phyloP scores from a whole-genome alignment of 306 rosid genomes.

The Lathyrus sativus region DNA sequence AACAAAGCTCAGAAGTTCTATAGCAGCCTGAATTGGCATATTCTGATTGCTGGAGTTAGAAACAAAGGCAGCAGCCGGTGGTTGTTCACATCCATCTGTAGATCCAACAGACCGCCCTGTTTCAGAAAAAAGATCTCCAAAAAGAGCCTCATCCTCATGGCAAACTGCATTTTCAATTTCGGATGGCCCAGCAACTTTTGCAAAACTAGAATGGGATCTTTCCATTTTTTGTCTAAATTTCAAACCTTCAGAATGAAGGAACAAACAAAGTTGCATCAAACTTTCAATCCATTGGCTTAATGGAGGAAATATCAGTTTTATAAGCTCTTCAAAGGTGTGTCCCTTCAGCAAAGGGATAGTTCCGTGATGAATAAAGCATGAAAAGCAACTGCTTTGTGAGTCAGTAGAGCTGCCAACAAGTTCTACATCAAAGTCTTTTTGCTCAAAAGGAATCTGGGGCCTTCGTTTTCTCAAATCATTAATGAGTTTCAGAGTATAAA shows the following conservation, averaged over 20 bases:
- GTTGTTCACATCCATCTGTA: constrained; percentile 85
- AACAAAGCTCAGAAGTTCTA: constrained; percentile 71
- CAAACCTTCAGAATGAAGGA: constrained; percentile 90
- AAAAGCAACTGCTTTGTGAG: constrained; percentile 44
- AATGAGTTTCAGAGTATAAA: constrained; percentile 58
- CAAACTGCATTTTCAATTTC: constrained; percentile 75
- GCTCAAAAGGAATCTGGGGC: constrained; percentile 56
- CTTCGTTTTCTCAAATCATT: constrained; percentile 68
- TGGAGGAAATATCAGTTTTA: constrained; percentile 72
- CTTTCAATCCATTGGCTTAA: constrained; percentile 78
- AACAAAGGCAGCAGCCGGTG: constrained; percentile 54
- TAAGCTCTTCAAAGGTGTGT: constrained; percentile 66
- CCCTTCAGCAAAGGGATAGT: constrained; percentile 67
- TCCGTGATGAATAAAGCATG: constrained; percentile 62
- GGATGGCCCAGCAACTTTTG: constrained; percentile 64
- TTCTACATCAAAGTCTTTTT: constrained; percentile 56
- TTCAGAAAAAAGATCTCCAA: constrained; percentile 97
- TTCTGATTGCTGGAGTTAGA: constrained; percentile 68
- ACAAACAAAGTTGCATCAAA: constrained; percentile 71
- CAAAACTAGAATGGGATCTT: constrained; percentile 73
- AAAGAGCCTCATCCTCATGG: constrained; percentile 97
- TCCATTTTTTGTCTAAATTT: constrained; percentile 82
- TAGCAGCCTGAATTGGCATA: constrained; percentile 83
- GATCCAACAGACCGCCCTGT: constrained; percentile 91
- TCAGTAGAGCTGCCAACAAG: constrained; percentile 45